Percentiles rank a stretch among this genome's conserved stretches.
phyloP scores from a whole-genome alignment of 1,139 yeast genomes.

The Saccharomycopsis hybrid region DNA sequence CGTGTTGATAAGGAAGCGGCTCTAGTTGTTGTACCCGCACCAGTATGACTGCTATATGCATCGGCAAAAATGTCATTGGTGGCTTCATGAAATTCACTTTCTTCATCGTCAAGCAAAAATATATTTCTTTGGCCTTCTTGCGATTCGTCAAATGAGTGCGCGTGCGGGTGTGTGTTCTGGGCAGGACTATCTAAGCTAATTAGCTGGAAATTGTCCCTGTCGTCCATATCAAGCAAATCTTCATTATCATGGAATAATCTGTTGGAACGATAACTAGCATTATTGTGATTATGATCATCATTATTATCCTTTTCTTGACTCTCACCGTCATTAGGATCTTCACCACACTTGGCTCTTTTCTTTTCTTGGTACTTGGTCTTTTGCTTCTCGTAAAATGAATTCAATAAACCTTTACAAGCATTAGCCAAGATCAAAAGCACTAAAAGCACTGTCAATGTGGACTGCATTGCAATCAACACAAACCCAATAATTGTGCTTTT shows the following conservation, averaged over 20 bases:
- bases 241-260: not conserved
- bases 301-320: not conserved
- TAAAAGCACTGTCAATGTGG: constrained; percentile 26
- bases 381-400: constrained; percentile 2
- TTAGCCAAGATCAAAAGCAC: constrained; percentile 25
- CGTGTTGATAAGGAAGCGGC: too few relatives aligned
- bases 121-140: too few relatives aligned
- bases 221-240: not conserved
- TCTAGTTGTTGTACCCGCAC: too few relatives aligned
- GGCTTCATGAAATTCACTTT: too few relatives aligned
- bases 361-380: not conserved
- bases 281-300: constrained; percentile 1
- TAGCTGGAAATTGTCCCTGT: too few relatives aligned
- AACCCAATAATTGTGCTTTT: constrained; percentile 29
- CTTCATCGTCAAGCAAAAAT: too few relatives aligned
- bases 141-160: too few relatives aligned
- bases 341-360: not conserved
- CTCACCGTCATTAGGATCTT: too few relatives aligned
- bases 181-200: too few relatives aligned
- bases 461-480: constrained; percentile 28
- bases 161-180: too few relatives aligned
- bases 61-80: too few relatives aligned
- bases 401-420: constrained; percentile 16
- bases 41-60: too few relatives aligned
- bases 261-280: not conserved